phyloP scores from a whole-genome alignment of 1,139 yeast genomes.

The Pichia sp. region DNA sequence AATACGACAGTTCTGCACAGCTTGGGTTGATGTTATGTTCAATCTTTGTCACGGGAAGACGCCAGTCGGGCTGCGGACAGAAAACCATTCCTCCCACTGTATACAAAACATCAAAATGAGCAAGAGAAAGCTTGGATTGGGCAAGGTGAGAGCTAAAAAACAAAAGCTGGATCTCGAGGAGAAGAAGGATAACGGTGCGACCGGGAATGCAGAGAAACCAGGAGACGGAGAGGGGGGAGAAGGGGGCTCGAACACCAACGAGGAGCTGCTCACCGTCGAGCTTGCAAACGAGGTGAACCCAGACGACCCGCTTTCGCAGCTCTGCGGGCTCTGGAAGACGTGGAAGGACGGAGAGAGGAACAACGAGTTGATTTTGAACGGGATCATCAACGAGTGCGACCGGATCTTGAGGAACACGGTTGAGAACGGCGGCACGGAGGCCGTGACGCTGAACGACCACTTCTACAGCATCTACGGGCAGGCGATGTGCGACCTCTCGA shows the following conservation, averaged over 20 bases:
- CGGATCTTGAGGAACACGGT: conserved; percentile 55
- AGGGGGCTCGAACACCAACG: conserved; percentile 19
- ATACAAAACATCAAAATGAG: conserved; percentile 2
- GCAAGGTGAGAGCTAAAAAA: conserved; percentile 57
- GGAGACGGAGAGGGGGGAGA: background rate
- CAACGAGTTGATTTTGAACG: conserved; percentile 66
- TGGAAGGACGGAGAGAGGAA: conserved; percentile 52
- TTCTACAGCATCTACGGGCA: conserved; percentile 73
- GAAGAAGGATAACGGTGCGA: conserved; percentile 9
- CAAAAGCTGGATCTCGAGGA: conserved; percentile 21
- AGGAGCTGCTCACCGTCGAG: conserved; percentile 54
- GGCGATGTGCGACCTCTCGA: conserved; percentile 66
- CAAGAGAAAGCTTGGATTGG: conserved; percentile 79
- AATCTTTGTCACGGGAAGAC: no score
- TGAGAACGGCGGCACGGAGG: conserved; percentile 32
- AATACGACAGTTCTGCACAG: no score
- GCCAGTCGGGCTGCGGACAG: no score
- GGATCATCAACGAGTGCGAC: conserved; percentile 89
- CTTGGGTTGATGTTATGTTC: no score
- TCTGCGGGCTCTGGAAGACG: conserved; percentile 71
- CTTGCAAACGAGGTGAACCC: conserved; percentile 66
- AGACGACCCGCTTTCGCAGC: conserved; percentile 72
- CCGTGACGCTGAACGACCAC: conserved; percentile 43
- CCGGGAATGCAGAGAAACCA: conserved; percentile 18
- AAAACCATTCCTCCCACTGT: no score